These are phyloP conservation scores for Dillenia turbinata DNA, from an alignment of 164 flowering plant genomes.

Conservation along the genomic window DNA sequence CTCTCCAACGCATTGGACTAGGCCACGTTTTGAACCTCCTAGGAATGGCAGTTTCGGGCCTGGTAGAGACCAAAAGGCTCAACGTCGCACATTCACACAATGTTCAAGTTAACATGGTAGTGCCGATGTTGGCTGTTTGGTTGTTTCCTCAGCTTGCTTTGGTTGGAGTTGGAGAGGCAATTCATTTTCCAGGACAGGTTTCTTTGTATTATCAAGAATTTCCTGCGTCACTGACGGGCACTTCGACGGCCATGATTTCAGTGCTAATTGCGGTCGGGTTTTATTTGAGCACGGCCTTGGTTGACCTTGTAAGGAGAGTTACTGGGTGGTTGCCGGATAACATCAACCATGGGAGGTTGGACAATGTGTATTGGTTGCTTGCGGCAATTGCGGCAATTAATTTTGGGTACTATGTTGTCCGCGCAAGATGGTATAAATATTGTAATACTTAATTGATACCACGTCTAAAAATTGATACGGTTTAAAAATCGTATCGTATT, in stretches of 20 bases:
- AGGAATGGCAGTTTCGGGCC: constrained; percentile 42
- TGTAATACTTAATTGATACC: not conserved
- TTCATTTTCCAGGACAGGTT: constrained; percentile 59
- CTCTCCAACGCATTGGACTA: constrained; percentile 49
- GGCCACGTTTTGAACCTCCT: constrained; percentile 52
- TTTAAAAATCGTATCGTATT: no score
- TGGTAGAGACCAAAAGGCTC: constrained; percentile 49
- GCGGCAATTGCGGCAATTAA: constrained; percentile 26
- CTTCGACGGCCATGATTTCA: constrained; percentile 37
- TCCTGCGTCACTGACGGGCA: constrained; percentile 30
- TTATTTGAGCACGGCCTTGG: constrained; percentile 46
- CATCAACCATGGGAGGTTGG: constrained; percentile 51
- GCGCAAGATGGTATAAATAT: constrained; percentile 32
- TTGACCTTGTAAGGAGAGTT: constrained; percentile 27
- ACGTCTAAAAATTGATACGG: no score
- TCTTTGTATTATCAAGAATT: constrained; percentile 51
- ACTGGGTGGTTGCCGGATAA: constrained; percentile 60
- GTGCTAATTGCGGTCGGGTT: constrained; percentile 32
- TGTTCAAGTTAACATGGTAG: constrained; percentile 11
- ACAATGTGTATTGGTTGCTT: constrained; percentile 43
- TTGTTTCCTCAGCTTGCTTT: constrained; percentile 32
- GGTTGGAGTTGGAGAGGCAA: constrained; percentile 54
- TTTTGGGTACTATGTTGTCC: constrained; percentile 33
- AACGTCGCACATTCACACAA: constrained; percentile 13
- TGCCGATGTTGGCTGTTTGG: constrained; percentile 52